Conservation (phyloP, 73 alveolate genomes). For the Stentor coeruleus region DNA sequence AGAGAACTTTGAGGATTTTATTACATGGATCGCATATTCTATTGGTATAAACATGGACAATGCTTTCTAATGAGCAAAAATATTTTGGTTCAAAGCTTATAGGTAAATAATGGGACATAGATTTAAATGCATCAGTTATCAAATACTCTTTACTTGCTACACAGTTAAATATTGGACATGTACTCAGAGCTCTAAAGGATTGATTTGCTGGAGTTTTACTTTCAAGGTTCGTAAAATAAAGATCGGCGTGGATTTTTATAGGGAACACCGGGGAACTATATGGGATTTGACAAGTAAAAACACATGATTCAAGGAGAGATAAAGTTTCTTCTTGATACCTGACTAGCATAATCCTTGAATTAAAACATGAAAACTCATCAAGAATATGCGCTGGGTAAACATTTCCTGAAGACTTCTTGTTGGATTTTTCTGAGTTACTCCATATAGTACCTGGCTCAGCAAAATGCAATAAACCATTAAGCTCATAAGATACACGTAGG, state of each 20-base stretch:
- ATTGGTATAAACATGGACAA: not conserved
- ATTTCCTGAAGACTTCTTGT: not conserved
- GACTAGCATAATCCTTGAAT: conserved; percentile 60
- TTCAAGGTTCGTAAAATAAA: not conserved
- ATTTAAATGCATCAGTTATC: not conserved
- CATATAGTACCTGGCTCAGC: not conserved
- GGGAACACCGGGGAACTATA: not conserved
- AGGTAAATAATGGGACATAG: not conserved
- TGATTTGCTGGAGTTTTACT: not conserved
- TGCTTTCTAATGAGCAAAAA: not conserved
- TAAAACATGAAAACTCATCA: conserved; percentile 37
- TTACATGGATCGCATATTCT: not conserved
- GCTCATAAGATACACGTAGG: conserved; percentile 26
- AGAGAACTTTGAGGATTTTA: not conserved
- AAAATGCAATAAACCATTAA: not conserved
- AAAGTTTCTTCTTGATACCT: conserved; percentile 74
- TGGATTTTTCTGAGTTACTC: not conserved
- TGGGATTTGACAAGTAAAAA: not conserved
- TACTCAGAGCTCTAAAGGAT: not conserved
- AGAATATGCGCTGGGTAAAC: conserved; percentile 44
- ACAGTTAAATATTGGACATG: not conserved
- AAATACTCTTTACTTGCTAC: not conserved
- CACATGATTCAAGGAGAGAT: not conserved
- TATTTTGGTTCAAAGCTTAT: not conserved
- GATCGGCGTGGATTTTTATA: not conserved